Conservation (phyloP, 23 red algal species). For the Chondrus crispus region DNA sequence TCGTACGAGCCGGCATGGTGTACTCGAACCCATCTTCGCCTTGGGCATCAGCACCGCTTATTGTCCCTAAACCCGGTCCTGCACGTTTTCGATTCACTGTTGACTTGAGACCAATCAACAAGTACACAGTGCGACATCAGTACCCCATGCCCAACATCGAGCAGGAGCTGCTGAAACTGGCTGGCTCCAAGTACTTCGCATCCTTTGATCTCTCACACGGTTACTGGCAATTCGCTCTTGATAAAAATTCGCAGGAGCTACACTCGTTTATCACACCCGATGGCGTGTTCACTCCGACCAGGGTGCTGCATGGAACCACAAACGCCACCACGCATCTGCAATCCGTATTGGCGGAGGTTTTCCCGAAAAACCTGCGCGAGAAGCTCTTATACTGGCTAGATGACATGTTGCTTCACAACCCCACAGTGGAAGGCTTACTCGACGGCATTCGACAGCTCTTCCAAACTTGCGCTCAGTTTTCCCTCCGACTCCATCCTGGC, state of each 20-base stretch:
- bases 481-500: not conserved
- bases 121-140: not conserved
- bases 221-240: not conserved
- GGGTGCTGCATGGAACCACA: not conserved
- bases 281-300: not conserved
- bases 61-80: not conserved
- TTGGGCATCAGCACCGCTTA: slow-evolving; percentile 10
- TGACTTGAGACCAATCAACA: not conserved
- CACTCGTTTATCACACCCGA: not conserved
- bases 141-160: not conserved
- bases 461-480: not conserved
- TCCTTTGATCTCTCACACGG: not conserved
- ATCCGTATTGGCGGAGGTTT: not conserved
- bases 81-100: not conserved
- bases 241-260: not conserved
- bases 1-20: not conserved
- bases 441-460: not conserved
- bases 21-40: not conserved
- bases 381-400: not conserved
- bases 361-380: not conserved
- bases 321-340: not conserved
- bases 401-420: not conserved
- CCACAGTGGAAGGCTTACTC: not conserved
- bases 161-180: not conserved
- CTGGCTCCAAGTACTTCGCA: not conserved